Evolutionary conservation across 768 basidiomycete species (phyloP).

Genomic region (Psilocybe subaeruginosa): DNA sequence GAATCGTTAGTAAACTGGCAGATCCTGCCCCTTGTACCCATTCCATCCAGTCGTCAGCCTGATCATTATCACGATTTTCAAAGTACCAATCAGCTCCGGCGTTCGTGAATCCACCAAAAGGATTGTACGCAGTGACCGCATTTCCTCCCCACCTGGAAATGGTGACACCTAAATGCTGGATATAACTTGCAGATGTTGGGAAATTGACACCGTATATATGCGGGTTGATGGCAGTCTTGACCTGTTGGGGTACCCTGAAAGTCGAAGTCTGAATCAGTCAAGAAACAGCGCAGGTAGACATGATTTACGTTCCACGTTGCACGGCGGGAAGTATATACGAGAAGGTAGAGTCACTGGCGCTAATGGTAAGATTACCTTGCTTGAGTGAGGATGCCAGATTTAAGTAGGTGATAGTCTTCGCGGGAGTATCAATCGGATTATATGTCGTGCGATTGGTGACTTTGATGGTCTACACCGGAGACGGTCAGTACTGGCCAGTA

Average conservation of each 20-base stretch:
- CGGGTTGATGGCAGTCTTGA: constrained; percentile 43
- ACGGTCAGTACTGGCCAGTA: not conserved
- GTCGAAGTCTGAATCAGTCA: not conserved
- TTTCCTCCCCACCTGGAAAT: constrained; percentile 59
- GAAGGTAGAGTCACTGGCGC: constrained; percentile 42
- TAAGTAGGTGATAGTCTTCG: constrained; percentile 52
- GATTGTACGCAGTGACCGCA: constrained; percentile 58
- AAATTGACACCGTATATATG: constrained; percentile 59
- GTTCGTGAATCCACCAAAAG: constrained; percentile 51
- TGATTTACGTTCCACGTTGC: constrained; percentile 40
- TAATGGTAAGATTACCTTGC: constrained; percentile 43
- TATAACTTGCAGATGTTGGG: constrained; percentile 47
- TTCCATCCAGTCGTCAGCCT: constrained; percentile 51
- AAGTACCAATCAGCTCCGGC: constrained; percentile 61
- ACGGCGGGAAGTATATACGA: constrained; percentile 44
- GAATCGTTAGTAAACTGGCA: constrained; percentile 46
- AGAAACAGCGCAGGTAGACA: no score
- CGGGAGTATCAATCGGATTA: constrained; percentile 46
- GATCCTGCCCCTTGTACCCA: constrained; percentile 52
- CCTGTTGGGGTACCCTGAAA: constrained; percentile 36
- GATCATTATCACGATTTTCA: constrained; percentile 47
- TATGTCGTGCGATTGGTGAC: constrained; percentile 38
- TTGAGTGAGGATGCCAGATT: constrained; percentile 40
- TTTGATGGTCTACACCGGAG: constrained; percentile 28
- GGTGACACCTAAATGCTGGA: constrained; percentile 50